Evolutionary conservation across 169 alveolate species (phyloP).

Genomic region (Eimeria brunetti): DNA sequence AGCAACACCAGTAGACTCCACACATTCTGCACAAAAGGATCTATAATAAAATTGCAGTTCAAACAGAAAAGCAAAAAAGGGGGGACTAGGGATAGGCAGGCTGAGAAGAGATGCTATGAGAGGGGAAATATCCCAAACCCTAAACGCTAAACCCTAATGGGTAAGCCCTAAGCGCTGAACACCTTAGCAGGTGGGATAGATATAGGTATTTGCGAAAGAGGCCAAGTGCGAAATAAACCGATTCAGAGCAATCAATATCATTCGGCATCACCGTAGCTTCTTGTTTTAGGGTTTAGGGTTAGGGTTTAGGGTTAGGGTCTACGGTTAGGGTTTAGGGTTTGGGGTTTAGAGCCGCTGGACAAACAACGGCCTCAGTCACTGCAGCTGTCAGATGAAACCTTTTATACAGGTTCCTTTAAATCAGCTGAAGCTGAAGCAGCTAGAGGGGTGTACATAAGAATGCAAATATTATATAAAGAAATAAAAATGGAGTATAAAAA

Average conservation of each 20-base stretch:
- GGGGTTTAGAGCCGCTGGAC: too few relatives aligned
- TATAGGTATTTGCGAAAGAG: background rate
- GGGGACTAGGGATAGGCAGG: background rate
- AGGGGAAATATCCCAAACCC: background rate
- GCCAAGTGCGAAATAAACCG: background rate
- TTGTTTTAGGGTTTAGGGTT: background rate
- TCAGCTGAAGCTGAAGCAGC: too few relatives aligned
- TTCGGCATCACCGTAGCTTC: background rate
- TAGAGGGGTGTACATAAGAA: too few relatives aligned
- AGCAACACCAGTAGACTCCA: background rate
- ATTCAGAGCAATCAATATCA: background rate
- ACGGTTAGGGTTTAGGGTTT: background rate
- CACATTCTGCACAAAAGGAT: background rate
- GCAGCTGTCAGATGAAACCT: background rate
- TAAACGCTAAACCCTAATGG: background rate
- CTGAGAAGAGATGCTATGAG: background rate
- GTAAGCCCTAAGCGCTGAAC: too few relatives aligned
- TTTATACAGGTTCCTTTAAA: too few relatives aligned
- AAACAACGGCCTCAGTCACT: too few relatives aligned
- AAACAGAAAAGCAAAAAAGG: background rate
- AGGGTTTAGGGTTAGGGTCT: background rate
- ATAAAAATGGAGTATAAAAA: too few relatives aligned
- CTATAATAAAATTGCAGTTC: background rate
- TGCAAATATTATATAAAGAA: too few relatives aligned
- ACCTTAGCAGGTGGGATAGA: background rate